Evolutionary conservation across 768 basidiomycete genomes (phyloP), one percentile per base, ranked within the genome.

Genomic region (Tephrocybe sp.): DNA sequence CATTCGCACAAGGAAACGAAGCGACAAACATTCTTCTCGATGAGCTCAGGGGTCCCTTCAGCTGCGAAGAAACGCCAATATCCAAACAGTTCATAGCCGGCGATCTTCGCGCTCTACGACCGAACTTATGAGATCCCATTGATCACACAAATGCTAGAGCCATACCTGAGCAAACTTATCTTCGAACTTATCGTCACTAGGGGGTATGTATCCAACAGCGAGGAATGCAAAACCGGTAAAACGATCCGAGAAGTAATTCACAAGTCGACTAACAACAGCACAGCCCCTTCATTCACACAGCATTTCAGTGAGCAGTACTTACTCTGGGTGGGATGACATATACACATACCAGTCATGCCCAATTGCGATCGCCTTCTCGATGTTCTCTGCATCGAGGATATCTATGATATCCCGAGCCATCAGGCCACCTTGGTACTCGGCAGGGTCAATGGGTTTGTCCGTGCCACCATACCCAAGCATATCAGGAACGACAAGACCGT

Each of bases 391-490:
- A 48, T 78, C 70, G 20, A 79, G 63, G 37, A 79, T 65, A 43
- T 76, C 75, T 32, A 74, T 46, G 8, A 77, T 47, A 56, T 77
- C 77, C 45, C 70, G 58, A 25, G 61, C 64, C 33, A 80, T 61
- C 23, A 65, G 57, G 45, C 61, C 69, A 17, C 47, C 23, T 5
- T 53, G 49, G 62, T 79, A 83, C 6, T 62, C 58, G 5, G 53
- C 56, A 2, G 62, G 50, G 43, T 77, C 72, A 0, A 55, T 50
- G 1, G 80, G 79, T 51, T 78, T 77, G 56, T 69, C 69, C 8
- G 79, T 79, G 1, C 71, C 72, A 8, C 79, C 81, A 48, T 77
- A 81, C 3, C 80, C 80, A 23, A 81, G 71, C 67, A 77, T 69
- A 56, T 81, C 79, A 1, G 76, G 79, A 2, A 69, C 75, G 45